Conservation (phyloP, 2,329 filamentous ascomycete genomes). For the Phyllachora maydis region DNA sequence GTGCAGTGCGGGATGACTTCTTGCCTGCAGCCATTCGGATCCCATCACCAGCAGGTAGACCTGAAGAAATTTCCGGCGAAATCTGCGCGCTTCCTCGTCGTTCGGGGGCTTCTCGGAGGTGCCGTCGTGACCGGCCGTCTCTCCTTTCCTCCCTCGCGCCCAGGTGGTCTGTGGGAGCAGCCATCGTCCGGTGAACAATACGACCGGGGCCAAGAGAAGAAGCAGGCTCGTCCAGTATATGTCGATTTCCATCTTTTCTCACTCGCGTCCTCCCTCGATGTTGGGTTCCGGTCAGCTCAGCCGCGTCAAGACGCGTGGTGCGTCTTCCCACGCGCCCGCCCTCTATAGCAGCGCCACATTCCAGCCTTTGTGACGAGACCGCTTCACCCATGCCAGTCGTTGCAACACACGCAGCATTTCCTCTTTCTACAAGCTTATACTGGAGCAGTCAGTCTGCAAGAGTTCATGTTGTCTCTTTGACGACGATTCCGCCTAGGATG, state of each 20-base stretch:
- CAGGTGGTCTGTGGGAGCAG: slow-evolving; percentile 1
- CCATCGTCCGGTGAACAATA: slow-evolving; percentile 2
- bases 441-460: too few relatives aligned
- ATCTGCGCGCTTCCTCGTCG: slow-evolving; percentile 1
- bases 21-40: slow-evolving; percentile 4
- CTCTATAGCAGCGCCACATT: too few relatives aligned
- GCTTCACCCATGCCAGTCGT: too few relatives aligned
- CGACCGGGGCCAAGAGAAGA: slow-evolving; percentile 3
- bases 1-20: neutral
- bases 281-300: too few relatives aligned
- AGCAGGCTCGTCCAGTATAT: slow-evolving; percentile 5
- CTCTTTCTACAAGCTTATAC: too few relatives aligned
- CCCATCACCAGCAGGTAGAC: slow-evolving; percentile 5
- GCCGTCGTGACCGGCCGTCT: neutral
- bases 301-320: too few relatives aligned
- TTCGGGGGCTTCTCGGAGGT: neutral
- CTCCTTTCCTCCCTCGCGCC: slow-evolving; percentile 1
- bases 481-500: too few relatives aligned
- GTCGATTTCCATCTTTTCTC: slow-evolving; percentile 3
- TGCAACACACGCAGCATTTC: too few relatives aligned
- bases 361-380: too few relatives aligned
- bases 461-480: too few relatives aligned
- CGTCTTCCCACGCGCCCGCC: too few relatives aligned
- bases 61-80: slow-evolving; percentile 3
- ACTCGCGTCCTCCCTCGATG: neutral